Percentiles rank a stretch among this genome's conserved stretches.
Conservation (phyloP, 2,329 filamentous ascomycete species). For the Fusarium proliferatum region DNA sequence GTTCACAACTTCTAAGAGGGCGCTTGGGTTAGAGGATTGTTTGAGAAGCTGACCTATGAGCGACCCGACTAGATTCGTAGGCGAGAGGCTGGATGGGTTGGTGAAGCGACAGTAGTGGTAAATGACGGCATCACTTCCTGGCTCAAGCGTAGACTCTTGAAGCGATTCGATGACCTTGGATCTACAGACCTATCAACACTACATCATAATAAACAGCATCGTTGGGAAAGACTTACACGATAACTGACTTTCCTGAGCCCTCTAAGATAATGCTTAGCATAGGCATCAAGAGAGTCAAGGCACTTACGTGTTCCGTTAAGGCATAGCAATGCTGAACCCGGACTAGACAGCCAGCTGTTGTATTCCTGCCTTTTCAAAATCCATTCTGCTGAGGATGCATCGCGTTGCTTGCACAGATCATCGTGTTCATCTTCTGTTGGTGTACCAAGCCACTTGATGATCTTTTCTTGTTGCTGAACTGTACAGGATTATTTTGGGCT, state of each 20-base stretch:
- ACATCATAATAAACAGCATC: no score
- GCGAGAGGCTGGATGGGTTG: not conserved
- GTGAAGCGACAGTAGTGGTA: constrained; percentile 6
- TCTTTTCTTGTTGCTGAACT: not conserved
- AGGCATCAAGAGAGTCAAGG: no score
- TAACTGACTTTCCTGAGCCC: not conserved
- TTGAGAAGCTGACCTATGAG: not conserved
- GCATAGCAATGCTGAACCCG: not conserved
- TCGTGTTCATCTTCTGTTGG: not conserved
- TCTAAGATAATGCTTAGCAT: no score
- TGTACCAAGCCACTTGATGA: not conserved
- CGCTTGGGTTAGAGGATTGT: not conserved
- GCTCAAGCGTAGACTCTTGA: not conserved
- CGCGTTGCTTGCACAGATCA: not conserved
- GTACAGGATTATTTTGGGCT: no score
- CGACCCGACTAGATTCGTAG: not conserved
- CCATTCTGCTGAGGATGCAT: not conserved
- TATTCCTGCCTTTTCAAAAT: not conserved
- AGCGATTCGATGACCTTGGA: not conserved
- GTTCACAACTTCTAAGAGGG: not conserved
- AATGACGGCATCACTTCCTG: not conserved
- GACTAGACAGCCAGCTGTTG: not conserved
- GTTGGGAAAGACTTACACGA: not conserved
- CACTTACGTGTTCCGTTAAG: not conserved
- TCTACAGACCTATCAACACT: no score